These are phyloP conservation scores for Dillenia turbinata DNA, from an alignment of 164 flowering plant genomes.

Conservation along the genomic window DNA sequence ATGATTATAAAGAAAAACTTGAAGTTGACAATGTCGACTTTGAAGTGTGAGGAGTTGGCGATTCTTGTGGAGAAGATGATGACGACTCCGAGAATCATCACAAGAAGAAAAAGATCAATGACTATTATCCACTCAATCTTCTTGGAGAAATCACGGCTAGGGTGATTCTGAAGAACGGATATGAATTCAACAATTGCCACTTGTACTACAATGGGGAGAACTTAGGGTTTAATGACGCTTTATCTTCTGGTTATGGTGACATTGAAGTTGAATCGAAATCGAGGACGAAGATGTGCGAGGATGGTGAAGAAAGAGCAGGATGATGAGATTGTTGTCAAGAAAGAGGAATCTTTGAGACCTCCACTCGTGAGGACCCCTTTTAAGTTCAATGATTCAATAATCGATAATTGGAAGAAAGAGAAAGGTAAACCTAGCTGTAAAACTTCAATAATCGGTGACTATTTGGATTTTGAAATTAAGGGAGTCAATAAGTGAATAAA, in stretches of 20 bases:
- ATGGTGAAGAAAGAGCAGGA: background rate
- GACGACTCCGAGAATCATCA: slow-evolving; percentile 14
- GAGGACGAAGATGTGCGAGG: slow-evolving; percentile 3
- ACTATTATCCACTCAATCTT: slow-evolving; percentile 45
- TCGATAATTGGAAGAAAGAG: slow-evolving; percentile 61
- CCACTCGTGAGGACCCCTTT: slow-evolving; percentile 63
- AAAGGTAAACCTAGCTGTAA: slow-evolving; percentile 28
- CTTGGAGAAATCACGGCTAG: slow-evolving; percentile 58
- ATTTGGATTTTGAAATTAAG: background rate
- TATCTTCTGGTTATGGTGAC: slow-evolving; percentile 8
- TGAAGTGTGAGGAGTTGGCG: slow-evolving; percentile 43
- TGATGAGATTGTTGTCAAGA: background rate
- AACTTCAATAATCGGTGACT: slow-evolving; percentile 13
- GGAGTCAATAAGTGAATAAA: slow-evolving; percentile 7
- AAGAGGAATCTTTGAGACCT: slow-evolving; percentile 32
- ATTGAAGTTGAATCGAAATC: slow-evolving; percentile 21
- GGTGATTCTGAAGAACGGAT: slow-evolving; percentile 31
- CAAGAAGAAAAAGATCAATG: slow-evolving; percentile 36
- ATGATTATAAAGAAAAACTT: slow-evolving; percentile 66
- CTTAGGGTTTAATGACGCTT: slow-evolving; percentile 8
- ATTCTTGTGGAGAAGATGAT: slow-evolving; percentile 33
- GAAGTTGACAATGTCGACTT: slow-evolving; percentile 62
- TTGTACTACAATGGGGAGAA: background rate
- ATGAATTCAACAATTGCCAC: slow-evolving; percentile 11
- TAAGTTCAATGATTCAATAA: slow-evolving; percentile 54